Evolutionary conservation across 169 alveolate species (phyloP).

Genomic region (Prorocentrum cordatum): DNA sequence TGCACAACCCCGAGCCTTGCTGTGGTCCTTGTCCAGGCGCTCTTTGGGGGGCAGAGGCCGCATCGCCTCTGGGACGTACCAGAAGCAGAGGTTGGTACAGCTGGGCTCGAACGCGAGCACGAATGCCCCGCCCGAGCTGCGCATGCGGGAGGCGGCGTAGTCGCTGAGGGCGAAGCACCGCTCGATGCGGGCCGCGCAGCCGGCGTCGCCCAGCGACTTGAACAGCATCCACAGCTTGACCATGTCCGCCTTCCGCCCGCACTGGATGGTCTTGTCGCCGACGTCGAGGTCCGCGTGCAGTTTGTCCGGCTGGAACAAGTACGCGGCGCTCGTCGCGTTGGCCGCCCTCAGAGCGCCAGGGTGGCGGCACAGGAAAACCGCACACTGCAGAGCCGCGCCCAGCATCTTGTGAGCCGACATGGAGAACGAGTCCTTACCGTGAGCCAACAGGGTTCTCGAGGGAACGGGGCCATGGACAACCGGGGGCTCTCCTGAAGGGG

Average conservation of each 20-base stretch:
- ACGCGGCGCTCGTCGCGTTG: not conserved
- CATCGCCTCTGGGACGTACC: not conserved
- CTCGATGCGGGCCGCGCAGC: not conserved
- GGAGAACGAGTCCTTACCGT: not conserved
- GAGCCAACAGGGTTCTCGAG: too few relatives aligned
- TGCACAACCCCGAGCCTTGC: too few relatives aligned
- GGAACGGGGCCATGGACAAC: too few relatives aligned
- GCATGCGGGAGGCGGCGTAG: not conserved
- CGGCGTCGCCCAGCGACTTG: not conserved
- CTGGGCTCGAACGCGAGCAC: not conserved
- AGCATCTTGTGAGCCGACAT: not conserved
- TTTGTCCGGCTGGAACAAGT: not conserved
- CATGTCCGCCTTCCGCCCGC: not conserved
- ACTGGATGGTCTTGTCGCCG: not conserved
- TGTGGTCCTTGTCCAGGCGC: too few relatives aligned
- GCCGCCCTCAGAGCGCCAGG: not conserved
- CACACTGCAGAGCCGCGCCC: not conserved
- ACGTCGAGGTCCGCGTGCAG: not conserved
- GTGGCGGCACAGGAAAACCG: not conserved
- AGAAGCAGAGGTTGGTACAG: not conserved
- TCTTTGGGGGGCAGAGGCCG: too few relatives aligned
- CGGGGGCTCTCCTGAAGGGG: too few relatives aligned
- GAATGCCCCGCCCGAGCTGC: not conserved
- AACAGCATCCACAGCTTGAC: not conserved
- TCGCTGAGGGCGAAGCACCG: not conserved